Percentiles rank a stretch among this genome's conserved stretches.
Conservation (phyloP, 73 alveolate species). For the Paramecium primaurelia region DNA sequence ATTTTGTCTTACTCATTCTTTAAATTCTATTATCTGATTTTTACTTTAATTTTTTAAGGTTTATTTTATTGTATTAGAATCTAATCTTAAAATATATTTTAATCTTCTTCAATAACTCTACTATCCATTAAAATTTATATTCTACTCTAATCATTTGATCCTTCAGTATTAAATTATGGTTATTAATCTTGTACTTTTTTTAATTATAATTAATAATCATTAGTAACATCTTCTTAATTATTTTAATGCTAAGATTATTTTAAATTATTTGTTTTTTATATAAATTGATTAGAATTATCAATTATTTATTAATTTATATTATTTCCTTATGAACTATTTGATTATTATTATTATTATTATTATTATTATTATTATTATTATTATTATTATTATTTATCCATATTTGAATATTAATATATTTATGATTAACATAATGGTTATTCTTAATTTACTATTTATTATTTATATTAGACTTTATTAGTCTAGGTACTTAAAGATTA, state of each 20-base stretch:
- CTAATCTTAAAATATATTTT: not conserved
- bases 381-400: not conserved
- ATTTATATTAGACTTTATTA: not conserved
- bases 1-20: not conserved
- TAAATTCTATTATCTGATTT: too few species aligned
- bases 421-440: not conserved
- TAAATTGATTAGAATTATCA: not conserved
- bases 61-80: not conserved
- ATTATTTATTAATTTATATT: not conserved
- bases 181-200: not conserved
- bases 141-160: not conserved
- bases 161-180: not conserved
- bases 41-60: not conserved
- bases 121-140: not conserved
- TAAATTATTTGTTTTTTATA: not conserved
- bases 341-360: not conserved
- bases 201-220: not conserved
- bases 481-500: not conserved
- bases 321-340: too few species aligned
- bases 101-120: not conserved
- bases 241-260: not conserved
- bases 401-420: not conserved
- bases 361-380: not conserved
- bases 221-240: not conserved
- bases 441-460: not conserved